Percentiles rank a stretch among this genome's conserved stretches.
phyloP scores from a whole-genome alignment of 495 filamentous ascomycete species.

The Podospora comata region DNA sequence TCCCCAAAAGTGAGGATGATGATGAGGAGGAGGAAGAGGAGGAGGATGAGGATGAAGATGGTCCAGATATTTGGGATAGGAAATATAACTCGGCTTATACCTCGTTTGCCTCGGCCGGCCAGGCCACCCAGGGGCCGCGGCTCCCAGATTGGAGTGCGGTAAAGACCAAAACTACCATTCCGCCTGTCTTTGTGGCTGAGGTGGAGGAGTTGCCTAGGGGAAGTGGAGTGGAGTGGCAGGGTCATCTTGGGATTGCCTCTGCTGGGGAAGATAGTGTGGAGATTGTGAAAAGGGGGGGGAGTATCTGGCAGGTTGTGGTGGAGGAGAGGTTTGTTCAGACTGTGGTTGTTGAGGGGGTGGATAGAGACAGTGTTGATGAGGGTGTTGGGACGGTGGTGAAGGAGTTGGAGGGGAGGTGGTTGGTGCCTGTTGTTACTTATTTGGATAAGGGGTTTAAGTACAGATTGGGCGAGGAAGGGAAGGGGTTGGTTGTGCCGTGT shows the following conservation, averaged over 20 bases:
- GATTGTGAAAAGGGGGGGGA: neutral
- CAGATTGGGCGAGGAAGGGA: neutral
- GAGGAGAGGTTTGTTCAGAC: constrained; percentile 25
- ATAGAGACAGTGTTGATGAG: no score
- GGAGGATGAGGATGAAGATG: constrained; percentile 39
- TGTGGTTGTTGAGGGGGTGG: constrained; percentile 19
- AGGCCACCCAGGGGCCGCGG: constrained; percentile 26
- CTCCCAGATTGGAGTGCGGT: constrained; percentile 10
- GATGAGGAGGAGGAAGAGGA: constrained; percentile 30
- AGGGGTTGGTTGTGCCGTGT: constrained; percentile 25
- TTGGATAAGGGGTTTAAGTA: constrained; percentile 12
- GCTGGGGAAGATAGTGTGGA: constrained; percentile 9
- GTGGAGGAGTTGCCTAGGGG: constrained; percentile 38
- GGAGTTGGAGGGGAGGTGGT: neutral
- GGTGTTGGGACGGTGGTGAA: neutral
- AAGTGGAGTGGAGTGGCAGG: constrained; percentile 37
- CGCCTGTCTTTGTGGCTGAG: constrained; percentile 69
- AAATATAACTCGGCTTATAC: constrained; percentile 50
- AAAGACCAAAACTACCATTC: constrained; percentile 29
- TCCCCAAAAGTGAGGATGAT: constrained; percentile 12
- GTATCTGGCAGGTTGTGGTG: constrained; percentile 20
- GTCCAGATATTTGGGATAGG: constrained; percentile 71
- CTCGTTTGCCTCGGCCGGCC: constrained; percentile 26
- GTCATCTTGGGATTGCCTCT: constrained; percentile 27
- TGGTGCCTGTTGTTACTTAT: constrained; percentile 17